Base-by-base conservation (phyloP, 768 basidiomycete species). In the Russula sp. region DNA sequence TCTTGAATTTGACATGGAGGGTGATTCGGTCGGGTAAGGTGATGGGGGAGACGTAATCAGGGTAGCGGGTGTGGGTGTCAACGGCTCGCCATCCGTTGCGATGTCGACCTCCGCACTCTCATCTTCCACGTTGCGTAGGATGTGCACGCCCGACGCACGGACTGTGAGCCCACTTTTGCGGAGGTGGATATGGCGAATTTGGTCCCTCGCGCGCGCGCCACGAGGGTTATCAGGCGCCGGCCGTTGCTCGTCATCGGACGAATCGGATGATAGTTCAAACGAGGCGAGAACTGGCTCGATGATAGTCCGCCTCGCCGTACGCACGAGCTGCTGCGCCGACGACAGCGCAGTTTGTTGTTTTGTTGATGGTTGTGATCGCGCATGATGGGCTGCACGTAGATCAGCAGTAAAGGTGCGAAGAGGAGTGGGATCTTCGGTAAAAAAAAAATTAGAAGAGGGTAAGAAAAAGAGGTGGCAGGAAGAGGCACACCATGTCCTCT, bases 21-120 rank as follows among this genome's bases (percentile, higher is more conserved):
- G 22, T 7, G 36, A 29, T 29, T 46, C 42, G 7, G 56, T 45
- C 25, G 32, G 46, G 29, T 20, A 25, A 50, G 59, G 59, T 41
- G 50, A 57, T 52, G 51, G 45, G 20, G 42, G 20, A 10, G 61
- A 59, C 32, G 61, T 53, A 47, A 59, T 43, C 49, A 46, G 10
- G 16, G 20, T 11, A 25, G 34, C 5, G 11, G 43, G 38, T 7
- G 25, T 58, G 7, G 36, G 18, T 14, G 22, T n/a, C 20, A 63
- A 38, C 48, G 41, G 49, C 18, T 50, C 65, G 25, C 39, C 47
- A 10, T 60, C 63, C 10, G 58, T 56, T 45, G 74, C 77, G 36
- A 86, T 77, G 63, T 87, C 84, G 11, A 86, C 83, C 43, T 84
- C 81, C 50, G 73, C 76, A 58, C 78, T 84, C 69, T 86, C 84